Conservation (phyloP, 352 stramenopile genomes). For the Phytophthora brassicae region DNA sequence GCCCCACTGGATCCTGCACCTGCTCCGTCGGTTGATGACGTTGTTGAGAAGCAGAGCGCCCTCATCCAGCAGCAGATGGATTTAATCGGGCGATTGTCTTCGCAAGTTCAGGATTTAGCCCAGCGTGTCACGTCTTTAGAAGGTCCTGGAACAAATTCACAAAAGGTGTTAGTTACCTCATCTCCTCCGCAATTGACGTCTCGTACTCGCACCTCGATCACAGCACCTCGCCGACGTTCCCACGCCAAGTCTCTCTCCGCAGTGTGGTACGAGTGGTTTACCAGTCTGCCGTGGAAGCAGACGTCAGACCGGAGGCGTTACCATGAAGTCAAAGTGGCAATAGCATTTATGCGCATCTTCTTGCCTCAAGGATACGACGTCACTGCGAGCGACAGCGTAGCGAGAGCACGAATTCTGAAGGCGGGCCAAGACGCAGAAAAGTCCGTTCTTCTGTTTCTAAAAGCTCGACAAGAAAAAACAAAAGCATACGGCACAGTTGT, state of each 20-base stretch:
- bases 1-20: background rate
- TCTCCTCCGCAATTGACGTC: background rate
- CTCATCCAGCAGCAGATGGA: background rate
- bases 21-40: background rate
- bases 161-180: background rate
- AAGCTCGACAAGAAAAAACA: background rate
- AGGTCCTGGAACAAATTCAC: background rate
- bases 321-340: slow-evolving; percentile 5
- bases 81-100: background rate
- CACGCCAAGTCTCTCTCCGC: background rate
- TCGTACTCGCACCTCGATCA: background rate
- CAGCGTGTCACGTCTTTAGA: background rate
- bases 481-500: slow-evolving; percentile 2
- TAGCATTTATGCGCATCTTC: slow-evolving; percentile 5
- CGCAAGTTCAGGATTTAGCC: background rate
- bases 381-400: background rate
- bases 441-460: background rate
- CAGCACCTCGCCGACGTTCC: background rate
- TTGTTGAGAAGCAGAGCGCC: background rate
- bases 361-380: slow-evolving; percentile 8
- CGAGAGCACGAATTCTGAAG: background rate
- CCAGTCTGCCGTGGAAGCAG: background rate
- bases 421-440: background rate
- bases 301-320: background rate
- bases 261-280: slow-evolving; percentile 9